phyloP scores from a whole-genome alignment of 176 grass and related monocot genomes.

The Avena sativa region DNA sequence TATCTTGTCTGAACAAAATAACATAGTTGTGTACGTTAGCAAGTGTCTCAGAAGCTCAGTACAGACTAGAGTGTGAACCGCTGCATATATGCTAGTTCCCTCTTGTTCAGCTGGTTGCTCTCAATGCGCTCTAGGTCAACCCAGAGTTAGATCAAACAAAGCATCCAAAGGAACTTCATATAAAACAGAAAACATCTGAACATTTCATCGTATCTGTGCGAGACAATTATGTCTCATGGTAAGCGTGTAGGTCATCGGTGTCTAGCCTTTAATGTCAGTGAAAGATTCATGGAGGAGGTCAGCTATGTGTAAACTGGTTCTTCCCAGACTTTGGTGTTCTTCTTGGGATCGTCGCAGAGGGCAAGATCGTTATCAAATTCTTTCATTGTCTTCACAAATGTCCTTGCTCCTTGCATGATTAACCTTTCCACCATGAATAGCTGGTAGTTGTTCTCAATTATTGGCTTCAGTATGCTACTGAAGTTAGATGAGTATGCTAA shows the following conservation, averaged over 20 bases:
- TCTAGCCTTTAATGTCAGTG: slow-evolving; percentile 18
- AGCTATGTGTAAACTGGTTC: slow-evolving; percentile 71
- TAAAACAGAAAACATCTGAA: not conserved
- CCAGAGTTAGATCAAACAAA: not conserved
- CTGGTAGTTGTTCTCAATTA: slow-evolving; percentile 85
- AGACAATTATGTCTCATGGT: slow-evolving; percentile 38
- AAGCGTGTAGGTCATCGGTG: slow-evolving; percentile 7
- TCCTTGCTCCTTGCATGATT: slow-evolving; percentile 82
- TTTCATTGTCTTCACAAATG: slow-evolving; percentile 90
- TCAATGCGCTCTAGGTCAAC: not conserved
- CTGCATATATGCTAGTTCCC: not conserved
- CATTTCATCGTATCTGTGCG: slow-evolving; percentile 12
- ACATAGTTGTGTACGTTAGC: slow-evolving; percentile 2
- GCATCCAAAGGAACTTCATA: slow-evolving; percentile 23
- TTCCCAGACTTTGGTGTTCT: slow-evolving; percentile 86
- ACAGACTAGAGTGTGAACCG: not conserved
- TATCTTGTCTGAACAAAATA: slow-evolving; percentile 29
- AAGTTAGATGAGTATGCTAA: slow-evolving; percentile 88
- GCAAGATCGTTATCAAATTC: slow-evolving; percentile 83
- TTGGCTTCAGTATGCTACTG: slow-evolving; percentile 71
- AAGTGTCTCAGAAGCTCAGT: slow-evolving; percentile 31
- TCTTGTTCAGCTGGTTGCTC: not conserved
- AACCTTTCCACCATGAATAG: slow-evolving; percentile 95
- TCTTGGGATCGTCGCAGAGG: slow-evolving; percentile 84
- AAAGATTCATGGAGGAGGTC: not conserved